Percentiles rank a stretch among this genome's conserved stretches.
These are phyloP conservation scores for Cryptococcus deneoformans DNA, from an alignment of 1,284 basidiomycete genomes.

Conservation along the genomic window DNA sequence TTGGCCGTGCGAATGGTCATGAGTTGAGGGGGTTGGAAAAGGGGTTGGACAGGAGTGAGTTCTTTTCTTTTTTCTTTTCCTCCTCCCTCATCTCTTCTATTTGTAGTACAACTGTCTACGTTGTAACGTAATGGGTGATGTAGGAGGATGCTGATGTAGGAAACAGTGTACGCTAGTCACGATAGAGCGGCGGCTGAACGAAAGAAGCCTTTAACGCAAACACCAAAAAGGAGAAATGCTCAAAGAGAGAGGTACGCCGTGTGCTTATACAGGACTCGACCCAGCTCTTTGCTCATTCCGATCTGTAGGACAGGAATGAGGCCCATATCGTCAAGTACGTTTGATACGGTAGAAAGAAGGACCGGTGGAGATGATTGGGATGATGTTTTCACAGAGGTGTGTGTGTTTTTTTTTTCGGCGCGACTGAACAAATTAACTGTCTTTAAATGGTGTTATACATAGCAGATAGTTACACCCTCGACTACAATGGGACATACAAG, in stretches of 20 bases:
- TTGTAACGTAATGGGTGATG: neutral
- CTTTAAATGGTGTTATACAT: neutral
- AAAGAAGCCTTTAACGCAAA: neutral
- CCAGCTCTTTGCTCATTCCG: neutral
- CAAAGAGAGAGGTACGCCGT: neutral
- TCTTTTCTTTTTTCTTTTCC: too few relatives aligned
- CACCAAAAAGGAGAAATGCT: neutral
- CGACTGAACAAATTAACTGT: neutral
- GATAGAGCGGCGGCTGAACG: neutral
- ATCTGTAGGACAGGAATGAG: neutral
- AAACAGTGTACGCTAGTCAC: conserved; percentile 8
- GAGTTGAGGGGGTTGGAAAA: conserved; percentile 1
- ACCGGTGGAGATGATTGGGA: neutral
- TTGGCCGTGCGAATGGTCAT: neutral
- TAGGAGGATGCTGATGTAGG: neutral
- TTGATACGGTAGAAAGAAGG: too few relatives aligned
- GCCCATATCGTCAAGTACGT: too few relatives aligned
- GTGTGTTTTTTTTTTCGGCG: neutral
- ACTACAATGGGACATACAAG: neutral
- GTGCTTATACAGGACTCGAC: neutral
- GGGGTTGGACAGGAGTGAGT: conserved; percentile 9
- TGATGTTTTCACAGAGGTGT: neutral
- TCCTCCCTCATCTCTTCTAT: too few relatives aligned
- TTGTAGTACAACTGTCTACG: too few relatives aligned
- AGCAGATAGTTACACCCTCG: neutral